Evolutionary conservation across 768 basidiomycete species (phyloP).

Genomic region (Grammothele lineata): DNA sequence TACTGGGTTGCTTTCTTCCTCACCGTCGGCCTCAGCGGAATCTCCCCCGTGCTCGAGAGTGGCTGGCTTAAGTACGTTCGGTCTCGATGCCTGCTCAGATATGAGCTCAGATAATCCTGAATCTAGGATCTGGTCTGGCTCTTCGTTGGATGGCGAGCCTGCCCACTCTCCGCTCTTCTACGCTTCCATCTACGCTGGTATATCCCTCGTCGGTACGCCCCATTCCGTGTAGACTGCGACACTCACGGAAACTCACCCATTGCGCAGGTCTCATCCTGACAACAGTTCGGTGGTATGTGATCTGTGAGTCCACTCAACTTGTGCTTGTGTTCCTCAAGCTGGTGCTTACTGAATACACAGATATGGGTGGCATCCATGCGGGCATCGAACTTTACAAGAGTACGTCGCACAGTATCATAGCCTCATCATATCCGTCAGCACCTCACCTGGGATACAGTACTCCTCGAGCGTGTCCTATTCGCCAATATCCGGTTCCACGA

Average conservation of each 20-base stretch:
- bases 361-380: conserved; percentile 63
- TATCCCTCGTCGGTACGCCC: too few species aligned
- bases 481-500: conserved; percentile 92
- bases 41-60: conserved; percentile 43
- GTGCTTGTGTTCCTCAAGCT: neutral
- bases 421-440: conserved; percentile 29
- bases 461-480: conserved; percentile 79
- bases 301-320: conserved; percentile 46
- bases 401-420: conserved; percentile 20
- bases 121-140: neutral
- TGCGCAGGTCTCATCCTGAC: conserved; percentile 48
- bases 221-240: conserved; percentile 25
- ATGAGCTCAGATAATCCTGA: conserved; percentile 16
- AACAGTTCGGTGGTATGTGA: conserved; percentile 63
- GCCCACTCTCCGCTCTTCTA: too few species aligned
- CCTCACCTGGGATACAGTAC: conserved; percentile 31
- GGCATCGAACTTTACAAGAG: conserved; percentile 73
- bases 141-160: too few species aligned
- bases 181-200: too few species aligned
- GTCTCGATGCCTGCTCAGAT: too few species aligned
- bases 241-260: too few species aligned
- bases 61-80: conserved; percentile 39
- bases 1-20: conserved; percentile 38
- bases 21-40: conserved; percentile 33
- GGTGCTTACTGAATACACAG: conserved; percentile 30